Evolutionary conservation across 345 rosid species (phyloP).

Genomic region (Eucalyptus curtisii): DNA sequence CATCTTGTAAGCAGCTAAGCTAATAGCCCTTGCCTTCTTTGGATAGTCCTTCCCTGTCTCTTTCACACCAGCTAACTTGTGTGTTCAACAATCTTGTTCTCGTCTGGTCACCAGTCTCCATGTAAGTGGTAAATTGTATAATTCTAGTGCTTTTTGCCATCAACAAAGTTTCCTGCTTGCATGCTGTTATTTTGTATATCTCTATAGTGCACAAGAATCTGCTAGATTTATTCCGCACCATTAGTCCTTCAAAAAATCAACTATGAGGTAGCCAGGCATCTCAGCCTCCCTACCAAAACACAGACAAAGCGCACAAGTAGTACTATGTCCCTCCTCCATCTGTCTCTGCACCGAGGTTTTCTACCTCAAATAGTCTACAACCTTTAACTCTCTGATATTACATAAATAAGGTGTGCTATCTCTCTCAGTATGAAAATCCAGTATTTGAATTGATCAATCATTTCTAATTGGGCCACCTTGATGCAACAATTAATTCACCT

Average conservation of each 20-base stretch:
- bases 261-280: background rate
- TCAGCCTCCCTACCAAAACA: background rate
- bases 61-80: background rate
- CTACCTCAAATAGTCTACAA: too few relatives aligned
- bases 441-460: background rate
- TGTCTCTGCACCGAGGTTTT: background rate
- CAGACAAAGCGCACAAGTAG: too few relatives aligned
- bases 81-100: background rate
- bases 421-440: background rate
- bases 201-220: background rate
- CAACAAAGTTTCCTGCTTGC: background rate
- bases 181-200: background rate
- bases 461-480: background rate
- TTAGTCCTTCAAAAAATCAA: background rate
- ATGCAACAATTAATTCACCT: background rate
- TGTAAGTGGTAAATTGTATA: background rate
- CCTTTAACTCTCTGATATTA: background rate
- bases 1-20: background rate
- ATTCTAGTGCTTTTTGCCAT: background rate
- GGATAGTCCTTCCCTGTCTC: background rate
- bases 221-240: background rate
- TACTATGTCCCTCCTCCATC: background rate
- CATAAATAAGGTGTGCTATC: background rate
- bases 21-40: background rate
- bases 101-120: background rate